Conservation (phyloP, 805 yeast genomes). For the Pichia exigua region DNA sequence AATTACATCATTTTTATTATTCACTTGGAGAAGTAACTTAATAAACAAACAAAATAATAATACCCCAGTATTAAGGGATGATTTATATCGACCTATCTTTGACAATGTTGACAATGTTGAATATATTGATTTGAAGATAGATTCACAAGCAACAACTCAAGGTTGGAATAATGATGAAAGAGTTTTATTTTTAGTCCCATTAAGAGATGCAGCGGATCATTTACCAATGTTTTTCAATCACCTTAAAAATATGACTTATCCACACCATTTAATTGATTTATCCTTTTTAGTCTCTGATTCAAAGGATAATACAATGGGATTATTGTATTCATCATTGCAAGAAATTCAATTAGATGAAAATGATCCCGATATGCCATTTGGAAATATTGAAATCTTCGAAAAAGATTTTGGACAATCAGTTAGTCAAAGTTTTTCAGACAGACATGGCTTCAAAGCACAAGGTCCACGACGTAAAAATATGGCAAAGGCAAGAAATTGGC, state of each 20-base stretch:
- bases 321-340: conserved; percentile 44
- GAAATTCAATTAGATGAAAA: conserved; percentile 54
- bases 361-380: conserved; percentile 58
- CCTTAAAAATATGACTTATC: conserved; percentile 49
- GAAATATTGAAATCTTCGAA: conserved; percentile 79
- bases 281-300: conserved; percentile 89
- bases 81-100: conserved; percentile 15
- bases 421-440: conserved; percentile 87
- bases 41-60: background rate
- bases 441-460: conserved; percentile 95
- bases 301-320: conserved; percentile 76
- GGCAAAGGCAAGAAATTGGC: conserved; percentile 96
- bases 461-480: conserved; percentile 90
- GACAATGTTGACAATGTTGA: conserved; percentile 1
- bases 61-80: background rate
- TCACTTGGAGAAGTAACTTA: background rate
- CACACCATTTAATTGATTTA: conserved; percentile 47
- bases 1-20: background rate
- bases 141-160: conserved; percentile 32
- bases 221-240: conserved; percentile 55
- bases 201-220: conserved; percentile 53
- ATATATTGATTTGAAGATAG: conserved; percentile 35
- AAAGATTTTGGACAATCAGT: conserved; percentile 90
- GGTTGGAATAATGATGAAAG: conserved; percentile 51
- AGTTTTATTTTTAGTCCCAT: conserved; percentile 48